Evolutionary conservation across 257 asterid genomes (phyloP).

Genomic region (Haberlea rhodopensis): DNA sequence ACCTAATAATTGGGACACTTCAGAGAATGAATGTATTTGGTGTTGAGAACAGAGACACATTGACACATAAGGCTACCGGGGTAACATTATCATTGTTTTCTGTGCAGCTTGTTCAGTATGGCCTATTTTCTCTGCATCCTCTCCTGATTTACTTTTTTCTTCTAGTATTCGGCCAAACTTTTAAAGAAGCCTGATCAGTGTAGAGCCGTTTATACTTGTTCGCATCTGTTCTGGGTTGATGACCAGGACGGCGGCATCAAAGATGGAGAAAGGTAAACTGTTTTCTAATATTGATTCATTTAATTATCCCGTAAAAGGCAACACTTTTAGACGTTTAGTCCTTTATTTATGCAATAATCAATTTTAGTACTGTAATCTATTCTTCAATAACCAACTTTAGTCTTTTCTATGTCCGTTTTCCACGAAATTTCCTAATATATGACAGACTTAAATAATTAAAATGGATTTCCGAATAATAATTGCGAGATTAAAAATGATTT

Average conservation of each 20-base stretch:
- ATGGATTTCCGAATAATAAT: no score
- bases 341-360: no score
- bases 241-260: conserved; percentile 95
- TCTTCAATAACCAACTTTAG: no score
- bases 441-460: no score
- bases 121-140: conserved; percentile 18
- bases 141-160: conserved; percentile 27
- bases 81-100: conserved; percentile 40
- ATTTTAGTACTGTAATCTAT: no score
- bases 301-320: no score
- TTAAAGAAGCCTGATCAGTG: conserved; percentile 97
- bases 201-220: conserved; percentile 96
- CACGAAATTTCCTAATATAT: no score
- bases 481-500: no score
- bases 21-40: conserved; percentile 96
- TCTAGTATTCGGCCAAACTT: conserved; percentile 95
- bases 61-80: conserved; percentile 99
- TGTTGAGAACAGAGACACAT: conserved; percentile 93
- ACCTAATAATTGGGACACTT: conserved; percentile 92
- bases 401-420: no score
- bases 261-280: conserved; percentile 86
- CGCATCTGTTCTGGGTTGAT: conserved; percentile 98
- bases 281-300: conserved; percentile 4
- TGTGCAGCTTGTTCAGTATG: conserved; percentile 14
- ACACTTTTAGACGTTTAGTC: no score